Evolutionary conservation across 1,284 basidiomycete species (phyloP).

Genomic region (Sanguinoderma infundibulare): DNA sequence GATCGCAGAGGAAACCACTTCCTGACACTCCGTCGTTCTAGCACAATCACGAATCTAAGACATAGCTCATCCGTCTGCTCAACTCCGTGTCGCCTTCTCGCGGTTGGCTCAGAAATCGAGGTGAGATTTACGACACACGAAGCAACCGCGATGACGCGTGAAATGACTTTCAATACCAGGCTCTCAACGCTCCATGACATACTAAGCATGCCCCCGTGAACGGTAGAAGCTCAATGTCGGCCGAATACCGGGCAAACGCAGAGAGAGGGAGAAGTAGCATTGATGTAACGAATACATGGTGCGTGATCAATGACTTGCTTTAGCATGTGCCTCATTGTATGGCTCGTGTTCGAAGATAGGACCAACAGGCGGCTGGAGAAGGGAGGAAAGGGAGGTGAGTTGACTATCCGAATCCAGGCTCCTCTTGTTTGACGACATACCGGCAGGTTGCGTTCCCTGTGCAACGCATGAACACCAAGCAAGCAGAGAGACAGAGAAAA

Average conservation of each 20-base stretch:
- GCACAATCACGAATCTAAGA: too few relatives aligned
- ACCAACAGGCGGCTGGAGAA: constrained; percentile 51
- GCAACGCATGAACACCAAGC: constrained; percentile 18
- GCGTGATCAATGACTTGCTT: constrained; percentile 16
- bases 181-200: too few relatives aligned
- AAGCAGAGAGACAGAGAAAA: neutral
- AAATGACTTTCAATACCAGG: too few relatives aligned
- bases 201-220: too few relatives aligned
- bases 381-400: neutral
- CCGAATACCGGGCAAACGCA: neutral
- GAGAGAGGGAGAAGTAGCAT: neutral
- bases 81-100: too few relatives aligned
- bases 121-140: too few relatives aligned
- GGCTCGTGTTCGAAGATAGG: constrained; percentile 57
- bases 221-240: neutral
- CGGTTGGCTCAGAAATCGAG: too few relatives aligned
- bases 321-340: constrained; percentile 31
- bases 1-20: too few relatives aligned
- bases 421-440: constrained; percentile 45
- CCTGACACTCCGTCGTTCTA: too few relatives aligned
- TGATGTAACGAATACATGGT: constrained; percentile 10
- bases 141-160: too few relatives aligned
- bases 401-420: constrained; percentile 1
- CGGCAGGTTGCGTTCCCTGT: constrained; percentile 76
- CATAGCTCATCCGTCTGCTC: too few relatives aligned